Conservation (phyloP, 371 early-diverging fungal genomes). For the Dichotomocladium elegans region DNA sequence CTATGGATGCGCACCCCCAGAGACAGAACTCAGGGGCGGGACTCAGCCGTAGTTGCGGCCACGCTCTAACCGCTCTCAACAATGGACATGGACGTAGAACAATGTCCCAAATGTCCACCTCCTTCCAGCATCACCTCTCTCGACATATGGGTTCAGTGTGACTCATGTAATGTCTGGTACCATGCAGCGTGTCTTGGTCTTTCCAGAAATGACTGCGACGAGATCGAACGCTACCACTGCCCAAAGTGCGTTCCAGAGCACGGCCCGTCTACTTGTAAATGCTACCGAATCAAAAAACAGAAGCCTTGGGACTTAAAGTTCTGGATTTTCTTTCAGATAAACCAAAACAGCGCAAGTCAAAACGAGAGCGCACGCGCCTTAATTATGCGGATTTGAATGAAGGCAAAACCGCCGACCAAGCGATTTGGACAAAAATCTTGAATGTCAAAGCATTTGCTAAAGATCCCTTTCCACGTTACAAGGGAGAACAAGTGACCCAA, state of each 20-base stretch:
- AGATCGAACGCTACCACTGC: constrained; percentile 67
- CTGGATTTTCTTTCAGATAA: constrained; percentile 11
- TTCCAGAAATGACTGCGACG: constrained; percentile 48
- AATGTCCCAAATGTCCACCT: too few species aligned
- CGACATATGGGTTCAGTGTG: constrained; percentile 65
- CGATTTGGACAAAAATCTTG: constrained; percentile 61
- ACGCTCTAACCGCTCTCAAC: too few species aligned
- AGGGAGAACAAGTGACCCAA: constrained; percentile 51
- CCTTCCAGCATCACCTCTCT: too few species aligned
- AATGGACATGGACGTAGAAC: too few species aligned
- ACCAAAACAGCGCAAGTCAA: constrained; percentile 52
- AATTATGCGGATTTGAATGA: constrained; percentile 74
- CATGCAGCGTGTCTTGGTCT: constrained; percentile 64
- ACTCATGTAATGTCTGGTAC: constrained; percentile 65
- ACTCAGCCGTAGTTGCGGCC: too few species aligned
- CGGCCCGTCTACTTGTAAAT: constrained; percentile 64
- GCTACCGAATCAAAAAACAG: not conserved
- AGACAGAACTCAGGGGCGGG: too few species aligned
- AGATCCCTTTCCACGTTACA: constrained; percentile 55
- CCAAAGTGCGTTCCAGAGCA: constrained; percentile 45
- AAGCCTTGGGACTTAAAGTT: not conserved
- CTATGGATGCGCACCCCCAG: too few species aligned
- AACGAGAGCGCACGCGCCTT: constrained; percentile 49
- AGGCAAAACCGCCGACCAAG: constrained; percentile 61
- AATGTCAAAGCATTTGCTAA: constrained; percentile 49